Evolutionary conservation across 2,329 filamentous ascomycete species (phyloP).

Genomic region (Colletotrichum sublineola): DNA sequence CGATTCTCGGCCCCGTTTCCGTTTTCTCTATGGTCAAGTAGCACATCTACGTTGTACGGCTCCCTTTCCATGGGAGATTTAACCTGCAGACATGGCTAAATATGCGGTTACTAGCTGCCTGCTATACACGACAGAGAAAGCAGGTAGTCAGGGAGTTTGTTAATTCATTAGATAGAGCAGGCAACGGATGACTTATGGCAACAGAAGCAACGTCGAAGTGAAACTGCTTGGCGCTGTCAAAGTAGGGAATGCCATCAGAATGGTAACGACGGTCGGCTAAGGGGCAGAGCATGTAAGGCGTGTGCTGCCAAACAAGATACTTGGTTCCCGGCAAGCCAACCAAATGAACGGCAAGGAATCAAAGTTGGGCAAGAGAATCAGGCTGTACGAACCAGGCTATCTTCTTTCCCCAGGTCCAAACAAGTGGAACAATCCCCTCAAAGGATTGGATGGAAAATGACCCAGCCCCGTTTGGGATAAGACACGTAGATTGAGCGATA

Average conservation of each 20-base stretch:
- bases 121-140: neutral
- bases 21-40: too few relatives aligned
- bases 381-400: neutral
- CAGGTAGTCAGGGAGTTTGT: neutral
- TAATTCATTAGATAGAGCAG: neutral
- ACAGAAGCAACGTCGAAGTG: conserved; percentile 9
- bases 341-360: neutral
- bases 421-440: neutral
- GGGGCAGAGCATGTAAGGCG: conserved; percentile 1
- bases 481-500: conserved; percentile 27
- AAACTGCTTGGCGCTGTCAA: conserved; percentile 13
- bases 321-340: neutral
- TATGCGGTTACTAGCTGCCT: neutral
- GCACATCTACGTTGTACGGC: neutral
- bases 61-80: neutral
- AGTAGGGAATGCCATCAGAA: neutral
- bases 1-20: neutral
- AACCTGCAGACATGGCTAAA: neutral
- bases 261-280: neutral
- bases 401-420: neutral
- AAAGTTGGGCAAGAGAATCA: neutral
- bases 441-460: neutral
- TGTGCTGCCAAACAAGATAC: neutral
- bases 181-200: neutral
- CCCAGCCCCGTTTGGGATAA: neutral